Base-by-base conservation (phyloP, 2,329 filamentous ascomycete species). In the Sarocladium strictum region DNA sequence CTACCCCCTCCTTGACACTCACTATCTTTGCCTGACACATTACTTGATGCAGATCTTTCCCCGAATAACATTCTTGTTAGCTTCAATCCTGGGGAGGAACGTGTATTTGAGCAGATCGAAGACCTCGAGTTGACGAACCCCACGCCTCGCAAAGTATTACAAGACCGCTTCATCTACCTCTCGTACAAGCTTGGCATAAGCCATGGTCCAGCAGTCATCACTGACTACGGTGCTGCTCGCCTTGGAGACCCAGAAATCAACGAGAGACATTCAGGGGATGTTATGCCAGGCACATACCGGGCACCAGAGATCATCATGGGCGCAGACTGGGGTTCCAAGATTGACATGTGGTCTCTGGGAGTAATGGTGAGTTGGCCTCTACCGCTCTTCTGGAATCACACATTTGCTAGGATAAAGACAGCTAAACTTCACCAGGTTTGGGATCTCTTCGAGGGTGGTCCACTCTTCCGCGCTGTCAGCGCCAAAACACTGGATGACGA, bases 281-380 rank as follows among this genome's bases (percentile, higher is more conserved):
- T 67, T 19, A 67, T 68, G 64, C 67, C 66, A 1, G 59, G 58
- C 23, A 50, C 66, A 14, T 69, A 69, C 55, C 57, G 67, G 29
- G 66, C 66, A 3, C 68, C 66, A 11, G 67, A 70, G 55, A 59
- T 69, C 3, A 64, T 69, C n/a, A 23, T 69, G 12, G 63, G 62
- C 17, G 64, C 67, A 55, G 56, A 64, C 19, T 69, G 68, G 67
- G 59, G 60, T 15, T 63, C 62, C 21, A 67, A 65, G 56, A 61
- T 69, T 24, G 67, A 69, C 49, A 64, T 69, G 1, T 70, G 67
- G 68, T 65, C 66, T 49, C 53, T 67, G 37, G 64, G 60, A n/a
- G 58, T 63, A n/a, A 63, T 67, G 62, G 64, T 65, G 27, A 53
- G 60, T 56, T 37, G 32, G 21, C 19, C 11, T 19, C 14, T 12